A percentile compares a stretch with the other conserved stretches of the same genome.
Conservation (phyloP, 208 protist genomes). For the Trypanosoma brucei region DNA sequence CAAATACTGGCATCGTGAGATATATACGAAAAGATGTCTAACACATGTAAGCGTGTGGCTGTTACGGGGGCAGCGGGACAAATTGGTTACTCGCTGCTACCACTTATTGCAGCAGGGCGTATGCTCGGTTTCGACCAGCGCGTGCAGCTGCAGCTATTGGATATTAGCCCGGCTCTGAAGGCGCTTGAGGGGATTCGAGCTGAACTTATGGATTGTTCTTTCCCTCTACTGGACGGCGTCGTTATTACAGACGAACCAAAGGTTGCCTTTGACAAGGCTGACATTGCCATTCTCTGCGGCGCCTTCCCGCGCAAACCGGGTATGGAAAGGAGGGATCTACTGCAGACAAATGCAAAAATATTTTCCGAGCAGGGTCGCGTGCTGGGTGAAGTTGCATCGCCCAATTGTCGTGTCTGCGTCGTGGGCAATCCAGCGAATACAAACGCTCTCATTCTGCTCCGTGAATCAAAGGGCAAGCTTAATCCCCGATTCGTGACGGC, state of each 20-base stretch:
- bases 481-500: slow-evolving; percentile 91
- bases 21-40: not conserved
- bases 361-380: slow-evolving; percentile 92
- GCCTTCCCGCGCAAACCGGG: slow-evolving; percentile 86
- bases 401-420: slow-evolving; percentile 83
- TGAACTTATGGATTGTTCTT: slow-evolving; percentile 93
- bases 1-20: not conserved
- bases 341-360: slow-evolving; percentile 94
- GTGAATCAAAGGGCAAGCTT: slow-evolving; percentile 54
- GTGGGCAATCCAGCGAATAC: slow-evolving; percentile 98
- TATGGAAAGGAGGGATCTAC: slow-evolving; percentile 96
- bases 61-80: slow-evolving; percentile 96
- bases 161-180: slow-evolving; percentile 74
- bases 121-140: slow-evolving; percentile 88
- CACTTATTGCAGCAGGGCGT: slow-evolving; percentile 89
- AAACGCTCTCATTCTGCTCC: slow-evolving; percentile 93
- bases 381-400: slow-evolving; percentile 80
- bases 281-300: slow-evolving; percentile 86
- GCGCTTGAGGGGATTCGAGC: slow-evolving; percentile 83
- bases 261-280: slow-evolving; percentile 80
- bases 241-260: slow-evolving; percentile 60
- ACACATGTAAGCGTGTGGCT: slow-evolving; percentile 47
- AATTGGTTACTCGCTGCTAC: slow-evolving; percentile 93
- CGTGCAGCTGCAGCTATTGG: slow-evolving; percentile 91
- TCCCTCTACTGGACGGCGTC: slow-evolving; percentile 82